phyloP scores from a whole-genome alignment of 192 early-diverging fungal genomes.

The Mortierella claussenii region DNA sequence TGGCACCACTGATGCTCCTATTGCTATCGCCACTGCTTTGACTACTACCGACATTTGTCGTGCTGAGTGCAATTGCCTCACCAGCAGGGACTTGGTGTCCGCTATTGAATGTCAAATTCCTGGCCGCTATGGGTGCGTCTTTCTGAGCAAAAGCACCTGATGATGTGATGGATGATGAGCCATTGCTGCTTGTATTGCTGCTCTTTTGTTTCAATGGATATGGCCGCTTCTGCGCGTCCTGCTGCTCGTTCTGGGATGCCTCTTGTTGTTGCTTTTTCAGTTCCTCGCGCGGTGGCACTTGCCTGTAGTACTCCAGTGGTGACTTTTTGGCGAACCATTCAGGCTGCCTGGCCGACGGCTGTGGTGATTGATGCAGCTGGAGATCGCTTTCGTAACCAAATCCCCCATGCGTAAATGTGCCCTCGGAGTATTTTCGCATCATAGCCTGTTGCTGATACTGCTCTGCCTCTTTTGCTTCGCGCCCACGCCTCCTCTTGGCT shows the following conservation, averaged over 20 bases:
- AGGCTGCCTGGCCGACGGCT: conserved; percentile 9
- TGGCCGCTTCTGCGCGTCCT: neutral
- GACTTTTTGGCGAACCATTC: conserved; percentile 38
- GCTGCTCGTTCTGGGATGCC: neutral
- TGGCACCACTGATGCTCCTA: neutral
- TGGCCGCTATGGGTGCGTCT: neutral
- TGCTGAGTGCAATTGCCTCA: neutral
- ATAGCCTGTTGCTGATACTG: conserved; percentile 18
- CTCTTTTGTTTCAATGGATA: no score
- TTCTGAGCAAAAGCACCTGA: neutral
- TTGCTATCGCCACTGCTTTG: conserved; percentile 4
- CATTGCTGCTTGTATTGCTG: neutral
- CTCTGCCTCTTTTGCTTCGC: conserved; percentile 19
- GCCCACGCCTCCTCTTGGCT: conserved; percentile 9
- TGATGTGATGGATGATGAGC: neutral
- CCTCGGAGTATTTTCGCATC: conserved; percentile 26
- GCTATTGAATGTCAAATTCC: neutral
- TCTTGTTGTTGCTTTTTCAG: conserved; percentile 1
- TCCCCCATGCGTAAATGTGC: neutral
- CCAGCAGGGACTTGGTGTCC: neutral
- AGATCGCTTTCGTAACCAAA: conserved; percentile 3
- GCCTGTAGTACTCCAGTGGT: conserved; percentile 33
- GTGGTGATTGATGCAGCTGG: conserved; percentile 4
- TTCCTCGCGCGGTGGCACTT: conserved; percentile 9
- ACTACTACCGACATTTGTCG: no score